Conservation (phyloP, 106 monocot species). For the Allium sativum region DNA sequence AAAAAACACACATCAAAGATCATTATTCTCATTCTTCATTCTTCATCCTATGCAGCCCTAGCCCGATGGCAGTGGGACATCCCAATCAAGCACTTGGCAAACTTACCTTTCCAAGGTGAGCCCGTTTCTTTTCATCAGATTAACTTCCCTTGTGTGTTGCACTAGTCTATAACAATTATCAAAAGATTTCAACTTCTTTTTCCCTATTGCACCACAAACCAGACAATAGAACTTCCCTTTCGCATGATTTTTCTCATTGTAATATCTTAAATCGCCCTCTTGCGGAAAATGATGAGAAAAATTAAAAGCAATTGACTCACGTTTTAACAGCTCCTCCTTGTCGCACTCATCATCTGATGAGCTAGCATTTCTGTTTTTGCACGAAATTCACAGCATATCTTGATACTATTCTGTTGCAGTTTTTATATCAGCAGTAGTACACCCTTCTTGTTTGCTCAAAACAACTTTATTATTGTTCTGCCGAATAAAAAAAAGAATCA, state of each 20-base stretch:
- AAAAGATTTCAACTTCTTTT: conserved; percentile 38
- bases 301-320: conserved; percentile 10
- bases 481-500: too few species aligned
- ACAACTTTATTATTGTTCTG: too few species aligned
- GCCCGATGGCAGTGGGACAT: neutral
- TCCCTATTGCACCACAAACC: conserved; percentile 33
- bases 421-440: too few species aligned
- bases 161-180: conserved; percentile 29
- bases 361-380: conserved; percentile 2
- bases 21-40: too few species aligned
- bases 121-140: conserved; percentile 28
- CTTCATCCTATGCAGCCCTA: too few species aligned
- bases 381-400: conserved; percentile 32
- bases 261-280: conserved; percentile 27
- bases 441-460: too few species aligned
- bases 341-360: conserved; percentile 11
- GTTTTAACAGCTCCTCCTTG: conserved; percentile 11
- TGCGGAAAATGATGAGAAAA: conserved; percentile 37
- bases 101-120: conserved; percentile 43
- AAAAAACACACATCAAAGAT: too few species aligned
- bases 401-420: conserved; percentile 9
- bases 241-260: conserved; percentile 38
- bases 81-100: conserved; percentile 53
- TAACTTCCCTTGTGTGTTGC: conserved; percentile 43
- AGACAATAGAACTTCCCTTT: conserved; percentile 57